These are phyloP conservation scores for Theileria parva DNA, from an alignment of 169 alveolate genomes.

Conservation along the genomic window DNA sequence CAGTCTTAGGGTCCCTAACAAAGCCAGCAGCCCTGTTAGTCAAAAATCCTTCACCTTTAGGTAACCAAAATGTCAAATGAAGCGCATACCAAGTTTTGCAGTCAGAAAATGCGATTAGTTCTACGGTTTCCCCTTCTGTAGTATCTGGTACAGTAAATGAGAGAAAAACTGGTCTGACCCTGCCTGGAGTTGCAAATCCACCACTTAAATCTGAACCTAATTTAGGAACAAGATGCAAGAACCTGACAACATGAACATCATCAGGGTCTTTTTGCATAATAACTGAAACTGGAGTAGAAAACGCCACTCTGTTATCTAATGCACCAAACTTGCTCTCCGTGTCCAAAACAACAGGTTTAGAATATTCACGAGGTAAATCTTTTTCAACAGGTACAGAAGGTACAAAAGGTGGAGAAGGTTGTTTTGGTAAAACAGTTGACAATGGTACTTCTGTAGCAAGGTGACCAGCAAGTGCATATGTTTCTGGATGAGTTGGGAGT, in stretches of 20 bases:
- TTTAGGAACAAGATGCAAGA: neutral
- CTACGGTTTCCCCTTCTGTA: neutral
- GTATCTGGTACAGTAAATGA: neutral
- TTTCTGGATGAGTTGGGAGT: conserved; percentile 1
- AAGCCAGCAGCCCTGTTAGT: conserved; percentile 15
- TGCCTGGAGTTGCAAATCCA: neutral
- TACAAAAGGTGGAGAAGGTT: neutral
- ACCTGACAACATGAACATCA: neutral
- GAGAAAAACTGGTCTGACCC: neutral
- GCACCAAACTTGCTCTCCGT: neutral
- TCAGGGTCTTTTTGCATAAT: neutral
- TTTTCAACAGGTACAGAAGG: neutral
- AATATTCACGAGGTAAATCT: neutral
- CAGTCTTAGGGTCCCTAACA: neutral
- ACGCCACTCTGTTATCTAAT: neutral
- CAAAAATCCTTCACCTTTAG: too few species aligned
- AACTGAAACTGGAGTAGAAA: neutral
- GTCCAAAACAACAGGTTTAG: too few species aligned
- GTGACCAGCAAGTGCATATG: neutral
- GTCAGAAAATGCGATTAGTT: neutral
- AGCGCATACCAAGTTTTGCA: neutral
- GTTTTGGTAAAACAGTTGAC: neutral
- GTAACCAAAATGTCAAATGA: neutral
- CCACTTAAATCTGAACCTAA: conserved; percentile 7
- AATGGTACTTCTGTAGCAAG: neutral